Base-by-base conservation (phyloP, 2,329 filamentous ascomycete genomes). In the Zymoseptoria tritici region DNA sequence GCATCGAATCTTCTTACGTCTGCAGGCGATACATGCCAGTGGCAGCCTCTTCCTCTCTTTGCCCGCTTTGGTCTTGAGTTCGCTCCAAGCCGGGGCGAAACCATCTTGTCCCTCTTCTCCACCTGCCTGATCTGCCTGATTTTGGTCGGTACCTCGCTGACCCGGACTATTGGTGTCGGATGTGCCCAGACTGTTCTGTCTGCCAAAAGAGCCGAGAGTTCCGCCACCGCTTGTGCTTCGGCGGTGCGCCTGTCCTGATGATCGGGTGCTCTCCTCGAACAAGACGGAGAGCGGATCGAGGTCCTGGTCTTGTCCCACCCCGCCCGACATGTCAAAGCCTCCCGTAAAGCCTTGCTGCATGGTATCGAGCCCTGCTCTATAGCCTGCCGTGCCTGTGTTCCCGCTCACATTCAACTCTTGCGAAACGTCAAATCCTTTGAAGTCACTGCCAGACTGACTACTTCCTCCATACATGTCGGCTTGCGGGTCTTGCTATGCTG, bases 1-100 rank as follows among this genome's bases (percentile, higher is more conserved):
- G 73, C 94, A 99, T 57, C 93, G 86, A 64, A 99, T 97, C 79
- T 99, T 99, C 79, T 99, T 99, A 70, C 94, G 84, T 36, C 94
- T 85, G 71, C 94, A 99, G 46, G 92, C 92, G 69, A 97, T 97
- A 73, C 94, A 99, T 16, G 94, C 94, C 56, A 97, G 80, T 2
- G 94, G 94, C 36, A 99, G 78, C 51, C 94, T 83, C 75, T 97
- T 97, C 56, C 94, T 85, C 74, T 97, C 94, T 74, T 97, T 99
- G 16, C 94, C 94, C 2, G 94, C 94, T 70, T 81, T 81, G 4
- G 79, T 81, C 72, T 81, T 81, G 70, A 81, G 74, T 68, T 81
- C 79, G 63, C 74, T 79, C 79, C 79, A 81, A 13, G 79, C 65
- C 22, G 79, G 79, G 21, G 68, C 49, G 49, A 60, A 51, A 50